phyloP scores from a whole-genome alignment of 768 basidiomycete species.

The Polyporus arcularius region DNA sequence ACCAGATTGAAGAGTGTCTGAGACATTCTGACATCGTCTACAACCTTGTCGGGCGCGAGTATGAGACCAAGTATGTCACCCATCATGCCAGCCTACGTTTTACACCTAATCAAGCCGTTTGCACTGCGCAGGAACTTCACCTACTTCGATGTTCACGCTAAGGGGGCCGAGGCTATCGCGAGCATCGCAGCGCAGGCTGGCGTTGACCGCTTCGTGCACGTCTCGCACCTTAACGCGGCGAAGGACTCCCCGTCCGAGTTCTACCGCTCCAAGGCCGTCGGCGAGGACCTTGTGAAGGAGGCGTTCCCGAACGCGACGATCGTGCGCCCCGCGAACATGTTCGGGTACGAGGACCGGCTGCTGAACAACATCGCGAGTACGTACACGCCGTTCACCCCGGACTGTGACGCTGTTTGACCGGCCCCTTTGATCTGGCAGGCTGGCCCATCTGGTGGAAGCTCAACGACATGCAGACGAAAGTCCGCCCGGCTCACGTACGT shows the following conservation, averaged over 20 bases:
- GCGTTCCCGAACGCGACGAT: constrained; percentile 88
- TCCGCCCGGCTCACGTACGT: constrained; percentile 77
- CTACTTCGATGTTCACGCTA: constrained; percentile 77
- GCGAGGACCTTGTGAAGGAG: constrained; percentile 83
- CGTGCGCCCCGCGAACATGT: constrained; percentile 83
- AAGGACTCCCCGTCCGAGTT: constrained; percentile 75
- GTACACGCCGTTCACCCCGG: constrained; percentile 31
- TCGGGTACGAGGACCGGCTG: constrained; percentile 93
- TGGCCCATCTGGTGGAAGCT: constrained; percentile 95
- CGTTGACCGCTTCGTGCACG: constrained; percentile 85
- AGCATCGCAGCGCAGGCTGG: constrained; percentile 73
- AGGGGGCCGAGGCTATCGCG: constrained; percentile 85
- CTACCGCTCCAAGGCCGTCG: constrained; percentile 88
- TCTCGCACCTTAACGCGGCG: constrained; percentile 93
- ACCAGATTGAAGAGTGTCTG: constrained; percentile 91
- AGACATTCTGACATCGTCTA: constrained; percentile 96
- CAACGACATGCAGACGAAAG: constrained; percentile 83
- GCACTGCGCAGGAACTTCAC: constrained; percentile 73
- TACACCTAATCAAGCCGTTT: not conserved
- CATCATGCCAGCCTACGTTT: constrained; percentile 8
- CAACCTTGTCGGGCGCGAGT: constrained; percentile 93
- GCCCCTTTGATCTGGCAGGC: constrained; percentile 42
- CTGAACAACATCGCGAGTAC: constrained; percentile 89
- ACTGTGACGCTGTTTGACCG: not conserved
- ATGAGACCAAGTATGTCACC: constrained; percentile 82